Evolutionary conservation across 192 early-diverging fungal species (phyloP).

Genomic region (Entophlyctis helioformis): DNA sequence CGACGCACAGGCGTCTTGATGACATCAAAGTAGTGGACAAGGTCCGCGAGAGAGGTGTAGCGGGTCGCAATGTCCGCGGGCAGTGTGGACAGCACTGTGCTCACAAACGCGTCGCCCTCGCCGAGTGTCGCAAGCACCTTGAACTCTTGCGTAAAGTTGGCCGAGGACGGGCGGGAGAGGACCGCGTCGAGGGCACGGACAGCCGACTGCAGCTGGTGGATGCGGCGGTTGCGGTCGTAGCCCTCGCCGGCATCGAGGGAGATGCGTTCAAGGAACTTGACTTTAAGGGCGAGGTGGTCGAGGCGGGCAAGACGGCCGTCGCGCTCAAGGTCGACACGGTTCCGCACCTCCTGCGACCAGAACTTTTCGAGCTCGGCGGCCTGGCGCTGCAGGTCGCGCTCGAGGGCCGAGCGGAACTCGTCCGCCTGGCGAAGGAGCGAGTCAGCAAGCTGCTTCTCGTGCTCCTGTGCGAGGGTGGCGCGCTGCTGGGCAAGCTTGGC

Average conservation of each 20-base stretch:
- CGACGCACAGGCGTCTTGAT: conserved; percentile 59
- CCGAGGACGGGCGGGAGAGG: conserved; percentile 20
- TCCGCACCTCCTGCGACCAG: conserved; percentile 67
- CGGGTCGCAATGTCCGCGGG: conserved; percentile 42
- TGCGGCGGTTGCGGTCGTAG: conserved; percentile 49
- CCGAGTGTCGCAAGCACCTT: conserved; percentile 37
- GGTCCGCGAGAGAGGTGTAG: conserved; percentile 36
- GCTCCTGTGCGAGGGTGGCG: conserved; percentile 29
- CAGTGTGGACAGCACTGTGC: conserved; percentile 15
- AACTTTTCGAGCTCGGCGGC: conserved; percentile 50
- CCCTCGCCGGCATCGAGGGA: conserved; percentile 53
- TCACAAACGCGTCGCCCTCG: conserved; percentile 35
- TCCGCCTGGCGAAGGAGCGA: conserved; percentile 19
- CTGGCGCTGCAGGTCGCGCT: conserved; percentile 51
- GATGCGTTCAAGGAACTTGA: conserved; percentile 61
- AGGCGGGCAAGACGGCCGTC: conserved; percentile 74
- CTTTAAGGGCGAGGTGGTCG: conserved; percentile 66
- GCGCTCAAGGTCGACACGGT: conserved; percentile 79
- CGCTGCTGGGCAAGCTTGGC: conserved; percentile 30
- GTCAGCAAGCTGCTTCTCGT: conserved; percentile 29
- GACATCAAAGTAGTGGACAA: conserved; percentile 58
- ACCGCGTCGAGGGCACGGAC: conserved; percentile 48
- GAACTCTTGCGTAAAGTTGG: conserved; percentile 65
- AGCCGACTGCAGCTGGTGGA: conserved; percentile 53
- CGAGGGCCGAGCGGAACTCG: conserved; percentile 38